Base-by-base conservation (phyloP, 169 alveolate species). In the Amoebophrya sp. region DNA sequence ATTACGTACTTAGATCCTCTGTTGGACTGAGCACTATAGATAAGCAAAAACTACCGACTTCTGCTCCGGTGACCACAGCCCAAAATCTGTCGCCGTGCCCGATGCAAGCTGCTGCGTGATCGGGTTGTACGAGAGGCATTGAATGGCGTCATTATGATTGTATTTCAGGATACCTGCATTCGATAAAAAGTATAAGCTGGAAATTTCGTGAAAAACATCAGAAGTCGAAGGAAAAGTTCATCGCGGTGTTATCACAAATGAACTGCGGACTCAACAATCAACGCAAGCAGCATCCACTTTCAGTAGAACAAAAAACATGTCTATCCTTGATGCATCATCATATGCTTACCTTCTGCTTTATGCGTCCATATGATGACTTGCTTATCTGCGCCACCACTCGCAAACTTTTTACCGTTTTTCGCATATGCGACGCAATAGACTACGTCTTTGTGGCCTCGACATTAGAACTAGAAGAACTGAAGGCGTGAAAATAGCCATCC, bases 351-450 rank as follows among this genome's bases (percentile, higher is more conserved):
- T 93, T 96, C 96, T 90, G 96, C 96, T 40, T 94, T 93, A 40
- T 78, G 91, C 78, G 94, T 93, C 97, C 95, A 95, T 23, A 93
- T 95, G 77, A 94, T 96, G 65, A 95, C 96, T 54, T 94, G 92
- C 90, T 94, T 95, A 94, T 96, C 97, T 90, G 97, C 97, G 41
- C 95, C 96, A 40, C 98, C 98, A 41, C 98, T 95, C 40, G 98
- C 98, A 92, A 97, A 97, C 54, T 93, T 94, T 90, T 96, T 94
- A 24, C 98, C 98, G 93, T 96, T 97, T 55, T 96, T 96, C 54
- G 97, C 94, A 94, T 95, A 97, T 23, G 97, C 96, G 10, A 96
- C 95, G 77, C 97, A 96, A 92, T 95, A 95, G 26, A 96, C 97
- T 24, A 95, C 55, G 34, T 96, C 97, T 92, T 94, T 95, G 90